Conservation (phyloP, 2,329 filamentous ascomycete genomes). For the Phialophora expanda region DNA sequence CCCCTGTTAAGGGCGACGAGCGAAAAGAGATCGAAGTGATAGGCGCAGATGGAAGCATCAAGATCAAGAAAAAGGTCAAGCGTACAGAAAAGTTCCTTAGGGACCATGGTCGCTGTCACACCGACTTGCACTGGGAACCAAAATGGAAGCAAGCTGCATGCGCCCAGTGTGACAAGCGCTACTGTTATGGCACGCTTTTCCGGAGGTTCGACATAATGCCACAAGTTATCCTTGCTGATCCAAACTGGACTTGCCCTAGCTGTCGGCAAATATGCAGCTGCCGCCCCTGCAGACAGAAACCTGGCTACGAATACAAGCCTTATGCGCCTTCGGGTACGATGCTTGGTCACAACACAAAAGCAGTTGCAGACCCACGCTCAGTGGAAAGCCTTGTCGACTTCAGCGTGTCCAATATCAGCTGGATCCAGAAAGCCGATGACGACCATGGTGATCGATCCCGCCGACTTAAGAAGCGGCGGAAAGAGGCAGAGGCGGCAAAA, state of each 20-base stretch:
- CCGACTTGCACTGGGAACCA: constrained; percentile 79
- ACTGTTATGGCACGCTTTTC: constrained; percentile 93
- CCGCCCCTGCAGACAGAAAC: constrained; percentile 72
- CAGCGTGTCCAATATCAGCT: constrained; percentile 81
- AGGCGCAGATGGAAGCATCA: constrained; percentile 68
- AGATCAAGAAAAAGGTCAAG: constrained; percentile 66
- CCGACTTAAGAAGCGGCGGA: constrained; percentile 55
- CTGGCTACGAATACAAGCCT: constrained; percentile 70
- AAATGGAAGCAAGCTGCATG: constrained; percentile 86
- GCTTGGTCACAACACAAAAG: constrained; percentile 87
- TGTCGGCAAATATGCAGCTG: constrained; percentile 89
- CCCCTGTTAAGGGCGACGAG: constrained; percentile 45
- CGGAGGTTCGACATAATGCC: constrained; percentile 91
- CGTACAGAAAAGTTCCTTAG: constrained; percentile 60
- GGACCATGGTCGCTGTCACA: constrained; percentile 71
- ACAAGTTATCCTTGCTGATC: constrained; percentile 76
- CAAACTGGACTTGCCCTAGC: constrained; percentile 85
- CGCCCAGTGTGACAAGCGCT: constrained; percentile 73
- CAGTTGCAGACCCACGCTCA: constrained; percentile 87
- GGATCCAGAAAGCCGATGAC: constrained; percentile 69
- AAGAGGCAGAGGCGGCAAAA: constrained; percentile 61
- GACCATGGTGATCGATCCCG: constrained; percentile 53
- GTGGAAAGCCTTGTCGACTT: constrained; percentile 92
- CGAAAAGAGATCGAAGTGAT: constrained; percentile 51
- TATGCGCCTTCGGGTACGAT: constrained; percentile 87